Conservation (phyloP, 2,329 filamentous ascomycete species). For the Aureobasidium mangrovei region DNA sequence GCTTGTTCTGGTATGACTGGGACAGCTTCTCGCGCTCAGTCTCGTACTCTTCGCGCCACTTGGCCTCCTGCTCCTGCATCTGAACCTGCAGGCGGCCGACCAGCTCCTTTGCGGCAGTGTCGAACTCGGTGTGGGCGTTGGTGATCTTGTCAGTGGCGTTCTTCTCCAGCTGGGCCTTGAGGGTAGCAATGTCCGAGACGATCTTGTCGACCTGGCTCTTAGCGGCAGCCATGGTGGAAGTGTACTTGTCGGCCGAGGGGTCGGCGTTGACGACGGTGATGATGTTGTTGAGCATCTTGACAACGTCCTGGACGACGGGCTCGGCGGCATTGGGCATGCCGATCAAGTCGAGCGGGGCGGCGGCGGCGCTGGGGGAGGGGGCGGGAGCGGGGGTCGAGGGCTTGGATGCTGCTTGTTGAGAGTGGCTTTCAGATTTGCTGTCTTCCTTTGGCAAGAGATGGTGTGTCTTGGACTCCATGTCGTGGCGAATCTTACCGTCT, state of each 20-base stretch:
- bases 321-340: conserved; percentile 68
- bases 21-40: conserved; percentile 74
- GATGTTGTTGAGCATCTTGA: conserved; percentile 92
- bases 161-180: conserved; percentile 61
- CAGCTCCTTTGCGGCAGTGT: conserved; percentile 78
- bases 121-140: conserved; percentile 66
- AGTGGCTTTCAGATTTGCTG: conserved; percentile 20
- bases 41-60: conserved; percentile 84
- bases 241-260: conserved; percentile 67
- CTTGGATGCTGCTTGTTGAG: conserved; percentile 17
- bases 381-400: conserved; percentile 43
- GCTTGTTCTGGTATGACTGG: conserved; percentile 67
- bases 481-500: conserved; percentile 14
- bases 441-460: conserved; percentile 18
- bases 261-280: conserved; percentile 90
- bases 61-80: conserved; percentile 69
- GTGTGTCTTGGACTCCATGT: conserved; percentile 22
- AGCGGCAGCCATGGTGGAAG: conserved; percentile 69
- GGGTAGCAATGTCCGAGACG: conserved; percentile 63
- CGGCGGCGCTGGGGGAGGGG: conserved; percentile 41
- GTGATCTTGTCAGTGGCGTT: conserved; percentile 68
- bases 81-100: conserved; percentile 76
- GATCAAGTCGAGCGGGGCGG: conserved; percentile 66
- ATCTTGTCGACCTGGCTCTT: conserved; percentile 75
- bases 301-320: conserved; percentile 82